Conservation (phyloP, 768 basidiomycete genomes). For the Hygrophorus pudorinus region DNA sequence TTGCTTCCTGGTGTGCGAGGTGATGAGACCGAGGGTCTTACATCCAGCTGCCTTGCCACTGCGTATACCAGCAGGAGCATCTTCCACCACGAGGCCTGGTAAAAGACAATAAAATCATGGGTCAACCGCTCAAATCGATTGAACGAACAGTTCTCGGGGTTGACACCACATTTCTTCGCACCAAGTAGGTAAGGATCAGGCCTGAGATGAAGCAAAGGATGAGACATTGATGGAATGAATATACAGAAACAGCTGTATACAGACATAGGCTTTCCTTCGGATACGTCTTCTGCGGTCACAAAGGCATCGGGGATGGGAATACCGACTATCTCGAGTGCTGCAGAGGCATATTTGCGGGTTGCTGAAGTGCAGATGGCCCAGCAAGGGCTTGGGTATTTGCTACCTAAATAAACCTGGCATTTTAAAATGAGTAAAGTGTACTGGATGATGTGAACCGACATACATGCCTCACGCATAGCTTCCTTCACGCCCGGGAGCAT, state of each 20-base stretch:
- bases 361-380: slow-evolving; percentile 92
- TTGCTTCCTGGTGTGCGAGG: slow-evolving; percentile 64
- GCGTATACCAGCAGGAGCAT: slow-evolving; percentile 77
- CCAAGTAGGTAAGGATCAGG: slow-evolving; percentile 91
- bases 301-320: slow-evolving; percentile 66
- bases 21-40: slow-evolving; percentile 75
- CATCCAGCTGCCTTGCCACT: slow-evolving; percentile 79
- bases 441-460: not conserved
- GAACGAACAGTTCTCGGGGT: slow-evolving; percentile 48
- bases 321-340: slow-evolving; percentile 56
- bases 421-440: not conserved
- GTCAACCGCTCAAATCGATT: slow-evolving; percentile 1
- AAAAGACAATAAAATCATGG: not conserved
- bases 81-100: slow-evolving; percentile 79
- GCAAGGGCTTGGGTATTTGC: slow-evolving; percentile 37
- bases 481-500: slow-evolving; percentile 61
- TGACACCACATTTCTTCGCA: slow-evolving; percentile 58
- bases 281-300: slow-evolving; percentile 78
- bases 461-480: slow-evolving; percentile 45
- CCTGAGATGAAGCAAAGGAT: slow-evolving; percentile 20
- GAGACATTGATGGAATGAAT: slow-evolving; percentile 2
- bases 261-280: slow-evolving; percentile 70
- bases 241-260: slow-evolving; percentile 8
- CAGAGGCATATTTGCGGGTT: slow-evolving; percentile 62
- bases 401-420: not conserved